A percentile compares a stretch with the other conserved stretches of the same genome.
These are phyloP conservation scores for Fusarium longipes DNA, from an alignment of 2,329 filamentous ascomycete species.

Conservation along the genomic window DNA sequence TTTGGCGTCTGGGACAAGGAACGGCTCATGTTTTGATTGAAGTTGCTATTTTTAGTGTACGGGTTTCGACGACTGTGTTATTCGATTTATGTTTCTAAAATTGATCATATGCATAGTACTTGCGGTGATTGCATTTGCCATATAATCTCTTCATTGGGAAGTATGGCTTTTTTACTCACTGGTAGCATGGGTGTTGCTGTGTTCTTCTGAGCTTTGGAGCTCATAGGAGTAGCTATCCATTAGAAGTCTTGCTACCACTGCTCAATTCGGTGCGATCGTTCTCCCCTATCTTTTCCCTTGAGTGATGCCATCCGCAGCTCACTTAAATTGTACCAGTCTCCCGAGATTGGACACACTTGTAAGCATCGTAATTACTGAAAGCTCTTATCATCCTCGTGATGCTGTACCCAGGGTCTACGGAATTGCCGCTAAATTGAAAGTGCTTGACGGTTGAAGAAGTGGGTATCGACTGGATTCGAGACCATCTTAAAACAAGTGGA, in stretches of 20 bases:
- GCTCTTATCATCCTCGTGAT: constrained; percentile 21
- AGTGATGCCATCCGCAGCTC: constrained; percentile 14
- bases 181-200: background rate
- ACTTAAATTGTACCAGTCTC: constrained; percentile 15
- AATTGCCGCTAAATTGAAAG: constrained; percentile 13
- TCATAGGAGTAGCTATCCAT: background rate
- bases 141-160: background rate
- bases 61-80: constrained; percentile 32
- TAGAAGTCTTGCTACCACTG: background rate
- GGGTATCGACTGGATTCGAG: constrained; percentile 3
- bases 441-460: constrained; percentile 2
- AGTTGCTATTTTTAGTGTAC: constrained; percentile 35
- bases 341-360: background rate
- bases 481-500: background rate
- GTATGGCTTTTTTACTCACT: background rate
- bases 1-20: constrained; percentile 49
- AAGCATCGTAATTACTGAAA: background rate
- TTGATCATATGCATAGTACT: constrained; percentile 21
- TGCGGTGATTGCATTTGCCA: background rate
- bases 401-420: constrained; percentile 11
- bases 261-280: background rate
- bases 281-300: background rate
- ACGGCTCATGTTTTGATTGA: constrained; percentile 44
- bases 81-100: constrained; percentile 25
- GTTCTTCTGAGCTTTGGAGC: background rate